phyloP scores from a whole-genome alignment of 2,329 filamentous ascomycete genomes.

The Lojkania enalia region DNA sequence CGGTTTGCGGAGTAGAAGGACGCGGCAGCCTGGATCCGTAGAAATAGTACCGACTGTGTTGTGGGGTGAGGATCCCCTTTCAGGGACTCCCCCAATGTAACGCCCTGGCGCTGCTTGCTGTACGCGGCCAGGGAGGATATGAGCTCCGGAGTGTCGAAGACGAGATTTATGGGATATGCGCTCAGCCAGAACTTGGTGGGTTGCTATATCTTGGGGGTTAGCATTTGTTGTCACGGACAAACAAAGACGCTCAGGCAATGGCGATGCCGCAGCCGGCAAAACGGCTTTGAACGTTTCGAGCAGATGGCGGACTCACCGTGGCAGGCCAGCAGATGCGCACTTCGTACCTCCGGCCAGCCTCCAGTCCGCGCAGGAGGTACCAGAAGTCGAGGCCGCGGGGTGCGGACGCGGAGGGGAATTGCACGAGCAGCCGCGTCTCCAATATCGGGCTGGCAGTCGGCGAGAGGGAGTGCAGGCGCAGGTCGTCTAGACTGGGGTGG shows the following conservation, averaged over 20 bases:
- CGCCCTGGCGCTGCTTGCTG: slow-evolving; percentile 55
- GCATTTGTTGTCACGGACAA: slow-evolving; percentile 7
- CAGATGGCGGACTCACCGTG: slow-evolving; percentile 78
- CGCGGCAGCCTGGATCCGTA: slow-evolving; percentile 75
- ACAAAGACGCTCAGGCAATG: slow-evolving; percentile 11
- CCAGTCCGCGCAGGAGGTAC: slow-evolving; percentile 74
- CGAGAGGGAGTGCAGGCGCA: slow-evolving; percentile 68
- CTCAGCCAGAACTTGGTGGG: slow-evolving; percentile 77
- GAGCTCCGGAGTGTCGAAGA: slow-evolving; percentile 66
- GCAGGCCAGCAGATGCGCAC: slow-evolving; percentile 92
- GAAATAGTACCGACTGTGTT: slow-evolving; percentile 63
- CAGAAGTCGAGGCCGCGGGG: slow-evolving; percentile 69
- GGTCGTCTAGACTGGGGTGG: slow-evolving; percentile 60
- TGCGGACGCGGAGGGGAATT: slow-evolving; percentile 63
- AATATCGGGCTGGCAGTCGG: slow-evolving; percentile 56
- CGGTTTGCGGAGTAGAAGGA: slow-evolving; percentile 81
- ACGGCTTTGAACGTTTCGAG: slow-evolving; percentile 1
- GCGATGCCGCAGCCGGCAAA: slow-evolving; percentile 1
- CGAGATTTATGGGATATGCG: slow-evolving; percentile 62
- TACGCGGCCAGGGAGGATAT: slow-evolving; percentile 67
- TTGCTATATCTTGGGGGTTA: slow-evolving; percentile 62
- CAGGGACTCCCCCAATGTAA: slow-evolving; percentile 6
- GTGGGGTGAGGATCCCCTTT: slow-evolving; percentile 9
- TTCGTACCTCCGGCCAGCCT: slow-evolving; percentile 80
- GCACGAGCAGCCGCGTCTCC: slow-evolving; percentile 66